A percentile compares a stretch with the other conserved stretches of the same genome.
These are phyloP conservation scores for Naegleria lovaniensis DNA, from an alignment of 208 protist genomes.

Conservation along the genomic window DNA sequence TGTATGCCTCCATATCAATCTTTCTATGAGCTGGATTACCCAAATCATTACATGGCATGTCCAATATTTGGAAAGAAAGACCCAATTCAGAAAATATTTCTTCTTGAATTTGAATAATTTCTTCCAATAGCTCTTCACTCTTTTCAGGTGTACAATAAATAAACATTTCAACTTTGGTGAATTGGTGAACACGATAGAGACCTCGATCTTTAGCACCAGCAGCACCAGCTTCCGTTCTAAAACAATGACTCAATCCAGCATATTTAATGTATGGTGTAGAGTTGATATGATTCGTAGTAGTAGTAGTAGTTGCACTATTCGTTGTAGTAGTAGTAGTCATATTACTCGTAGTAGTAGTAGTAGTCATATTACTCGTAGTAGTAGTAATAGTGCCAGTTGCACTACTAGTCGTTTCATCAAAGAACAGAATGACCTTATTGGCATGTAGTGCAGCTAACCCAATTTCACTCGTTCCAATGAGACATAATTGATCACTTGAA, in stretches of 20 bases:
- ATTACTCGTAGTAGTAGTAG: too few relatives aligned
- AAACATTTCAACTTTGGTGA: conserved; percentile 71
- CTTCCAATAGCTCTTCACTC: conserved; percentile 39
- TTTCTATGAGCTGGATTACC: conserved; percentile 59
- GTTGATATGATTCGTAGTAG: too few relatives aligned
- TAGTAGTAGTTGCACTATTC: too few relatives aligned
- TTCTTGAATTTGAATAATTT: conserved; percentile 50
- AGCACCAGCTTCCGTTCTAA: conserved; percentile 50
- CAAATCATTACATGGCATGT: conserved; percentile 61
- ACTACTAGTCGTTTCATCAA: background rate
- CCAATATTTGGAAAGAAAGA: conserved; percentile 49
- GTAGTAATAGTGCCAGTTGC: too few relatives aligned
- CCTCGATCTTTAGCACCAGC: conserved; percentile 42
- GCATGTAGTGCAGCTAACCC: conserved; percentile 48
- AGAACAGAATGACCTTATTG: conserved; percentile 12
- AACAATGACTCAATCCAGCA: conserved; percentile 53
- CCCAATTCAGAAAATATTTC: conserved; percentile 48
- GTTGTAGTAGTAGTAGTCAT: too few relatives aligned
- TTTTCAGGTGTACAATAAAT: conserved; percentile 47
- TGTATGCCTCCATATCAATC: conserved; percentile 72
- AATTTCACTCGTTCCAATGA: conserved; percentile 59
- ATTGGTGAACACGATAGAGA: conserved; percentile 69
- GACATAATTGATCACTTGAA: conserved; percentile 35
- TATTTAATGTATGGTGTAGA: conserved; percentile 31
- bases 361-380: too few relatives aligned